Percentiles rank a stretch among this genome's conserved stretches.
Conservation (phyloP, 2,329 filamentous ascomycete species). For the Eutypella sp. region DNA sequence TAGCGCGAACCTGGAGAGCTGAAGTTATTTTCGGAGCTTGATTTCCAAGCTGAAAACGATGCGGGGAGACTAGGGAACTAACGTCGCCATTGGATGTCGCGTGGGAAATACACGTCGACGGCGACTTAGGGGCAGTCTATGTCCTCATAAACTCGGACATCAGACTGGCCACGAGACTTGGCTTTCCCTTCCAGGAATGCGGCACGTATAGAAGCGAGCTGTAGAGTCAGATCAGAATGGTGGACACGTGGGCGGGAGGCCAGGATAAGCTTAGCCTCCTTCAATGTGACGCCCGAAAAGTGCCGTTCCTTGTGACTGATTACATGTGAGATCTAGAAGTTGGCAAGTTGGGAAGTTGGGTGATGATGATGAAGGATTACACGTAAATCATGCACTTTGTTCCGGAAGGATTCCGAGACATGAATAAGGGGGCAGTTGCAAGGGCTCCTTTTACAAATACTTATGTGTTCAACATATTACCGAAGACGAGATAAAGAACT, state of each 20-base stretch:
- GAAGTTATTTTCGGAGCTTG: conserved; percentile 17
- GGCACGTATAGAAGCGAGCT: not conserved
- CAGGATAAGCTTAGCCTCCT: not conserved
- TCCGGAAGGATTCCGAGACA: too few species aligned
- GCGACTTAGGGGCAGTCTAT: not conserved
- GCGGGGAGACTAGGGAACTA: conserved; percentile 19
- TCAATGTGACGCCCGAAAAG: not conserved
- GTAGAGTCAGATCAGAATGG: not conserved
- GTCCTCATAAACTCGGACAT: not conserved
- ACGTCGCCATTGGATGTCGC: conserved; percentile 19
- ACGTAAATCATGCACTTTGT: too few species aligned
- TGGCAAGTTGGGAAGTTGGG: too few species aligned
- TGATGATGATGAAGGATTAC: too few species aligned
- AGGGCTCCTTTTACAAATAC: too few species aligned
- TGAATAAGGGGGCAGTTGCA: too few species aligned
- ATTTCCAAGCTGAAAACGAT: conserved; percentile 21
- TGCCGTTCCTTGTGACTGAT: too few species aligned
- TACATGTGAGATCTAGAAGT: not conserved
- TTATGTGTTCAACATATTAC: too few species aligned
- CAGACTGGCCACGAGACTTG: not conserved
- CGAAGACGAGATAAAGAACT: too few species aligned
- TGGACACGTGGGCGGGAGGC: not conserved
- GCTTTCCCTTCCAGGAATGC: not conserved
- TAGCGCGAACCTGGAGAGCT: conserved; percentile 19
- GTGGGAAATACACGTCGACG: conserved; percentile 5